Conservation (phyloP, 805 yeast genomes). For the Groenewaldozyma tartarivorans region DNA sequence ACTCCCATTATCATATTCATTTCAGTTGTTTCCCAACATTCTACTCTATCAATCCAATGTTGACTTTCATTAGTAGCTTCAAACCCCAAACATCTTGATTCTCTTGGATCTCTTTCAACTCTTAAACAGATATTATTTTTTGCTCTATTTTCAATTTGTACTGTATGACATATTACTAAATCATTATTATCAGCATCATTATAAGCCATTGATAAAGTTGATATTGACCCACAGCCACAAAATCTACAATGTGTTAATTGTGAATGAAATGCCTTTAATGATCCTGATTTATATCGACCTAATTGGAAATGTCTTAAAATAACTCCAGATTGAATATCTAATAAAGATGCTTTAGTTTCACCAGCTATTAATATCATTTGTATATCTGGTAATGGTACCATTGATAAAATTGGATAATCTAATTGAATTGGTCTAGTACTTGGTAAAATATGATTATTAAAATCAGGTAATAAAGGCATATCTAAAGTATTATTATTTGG, state of each 20-base stretch:
- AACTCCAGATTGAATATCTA: conserved; percentile 70
- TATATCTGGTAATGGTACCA: conserved; percentile 18
- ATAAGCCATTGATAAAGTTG: conserved; percentile 64
- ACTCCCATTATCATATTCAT: conserved; percentile 68
- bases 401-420: conserved; percentile 1
- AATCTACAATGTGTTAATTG: conserved; percentile 84
- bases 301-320: conserved; percentile 52
- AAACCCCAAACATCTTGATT: conserved; percentile 81
- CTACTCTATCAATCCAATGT: conserved; percentile 57
- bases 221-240: conserved; percentile 81
- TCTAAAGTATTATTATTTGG: background rate
- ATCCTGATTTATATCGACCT: conserved; percentile 49
- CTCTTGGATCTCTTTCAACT: conserved; percentile 88
- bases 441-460: conserved; percentile 4
- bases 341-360: conserved; percentile 29
- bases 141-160: conserved; percentile 61
- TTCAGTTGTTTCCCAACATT: conserved; percentile 72
- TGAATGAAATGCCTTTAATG: conserved; percentile 65
- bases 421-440: conserved; percentile 10
- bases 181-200: conserved; percentile 44
- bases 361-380: conserved; percentile 20
- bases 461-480: background rate
- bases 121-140: conserved; percentile 74
- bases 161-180: conserved; percentile 62
- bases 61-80: conserved; percentile 63